Evolutionary conservation across 2,329 filamentous ascomycete species (phyloP).

Genomic region (Trichoderma guizhouense): DNA sequence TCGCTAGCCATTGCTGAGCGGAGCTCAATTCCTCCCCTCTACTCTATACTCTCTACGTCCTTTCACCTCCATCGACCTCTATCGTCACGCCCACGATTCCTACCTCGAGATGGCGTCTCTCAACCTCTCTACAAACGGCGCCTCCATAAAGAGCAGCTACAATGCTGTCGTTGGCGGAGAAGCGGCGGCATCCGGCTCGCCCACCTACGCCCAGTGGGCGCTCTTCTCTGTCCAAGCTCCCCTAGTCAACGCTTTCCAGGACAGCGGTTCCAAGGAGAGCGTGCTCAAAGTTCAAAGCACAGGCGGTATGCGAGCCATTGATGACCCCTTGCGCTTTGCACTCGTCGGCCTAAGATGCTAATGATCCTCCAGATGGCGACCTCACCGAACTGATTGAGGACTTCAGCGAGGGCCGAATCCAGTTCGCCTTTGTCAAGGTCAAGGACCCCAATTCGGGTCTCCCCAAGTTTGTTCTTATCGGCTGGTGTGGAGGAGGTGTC

Average conservation of each 20-base stretch:
- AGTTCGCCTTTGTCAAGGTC: conserved; percentile 95
- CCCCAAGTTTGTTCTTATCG: conserved; percentile 89
- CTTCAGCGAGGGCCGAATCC: conserved; percentile 92
- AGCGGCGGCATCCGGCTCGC: conserved; percentile 57
- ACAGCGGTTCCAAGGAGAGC: conserved; percentile 82
- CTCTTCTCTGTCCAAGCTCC: conserved; percentile 91
- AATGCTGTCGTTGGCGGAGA: conserved; percentile 55
- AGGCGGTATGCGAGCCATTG: conserved; percentile 58
- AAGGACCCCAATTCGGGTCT: conserved; percentile 88
- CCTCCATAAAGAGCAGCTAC: conserved; percentile 81
- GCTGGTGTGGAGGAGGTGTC: conserved; percentile 95
- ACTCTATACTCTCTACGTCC: not conserved
- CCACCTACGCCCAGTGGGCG: conserved; percentile 89
- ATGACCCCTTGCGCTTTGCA: not conserved
- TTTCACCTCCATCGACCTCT: conserved; percentile 15
- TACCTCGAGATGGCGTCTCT: conserved; percentile 66
- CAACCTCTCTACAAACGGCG: conserved; percentile 74
- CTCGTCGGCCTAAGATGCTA: conserved; percentile 17
- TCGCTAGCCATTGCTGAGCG: conserved; percentile 20
- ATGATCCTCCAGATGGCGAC: conserved; percentile 69
- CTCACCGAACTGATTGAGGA: conserved; percentile 87
- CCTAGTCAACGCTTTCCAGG: conserved; percentile 88
- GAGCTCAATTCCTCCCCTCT: conserved; percentile 30
- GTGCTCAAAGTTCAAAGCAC: conserved; percentile 91
- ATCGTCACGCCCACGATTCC: conserved; percentile 20